Base-by-base conservation (phyloP, 164 flowering plant genomes). In the Sedum album region DNA sequence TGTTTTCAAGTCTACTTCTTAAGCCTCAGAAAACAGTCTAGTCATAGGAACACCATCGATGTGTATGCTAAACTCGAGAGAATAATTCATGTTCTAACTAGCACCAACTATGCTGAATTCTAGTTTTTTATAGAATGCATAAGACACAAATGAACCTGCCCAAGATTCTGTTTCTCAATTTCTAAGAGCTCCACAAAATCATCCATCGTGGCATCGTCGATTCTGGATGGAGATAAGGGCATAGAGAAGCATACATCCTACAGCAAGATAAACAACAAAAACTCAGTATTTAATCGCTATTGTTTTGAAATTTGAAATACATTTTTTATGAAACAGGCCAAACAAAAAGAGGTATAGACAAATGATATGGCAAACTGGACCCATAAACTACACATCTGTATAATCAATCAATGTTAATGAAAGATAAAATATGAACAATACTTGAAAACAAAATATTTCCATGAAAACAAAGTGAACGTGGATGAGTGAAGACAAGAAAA, bases 181-280 rank as follows among this genome's bases (percentile, higher is more conserved):
- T 95, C 96, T 53, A 89, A 84, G 23, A 95, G 93, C 78, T 89
- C 97, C 68, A 85, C 87, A 53, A 95, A 80, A 75, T 90, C 99
- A 73, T 95, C 98, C 48, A 82, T 74, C 38, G 38, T 35, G 38
- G 5, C 38, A 3, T 90, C 82, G 70, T 90, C 99, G 31, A 85
- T 83, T 75, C 89, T 80, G 53, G 86, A 81, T 67, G 49, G 79
- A 73, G 93, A 89, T 71, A 89, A 86, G 76, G 99, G 98, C 98
- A 92, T 92, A 46, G 93, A 78, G 75, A 86, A 95, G 76, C 75
- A 75, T 44, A 92, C 77, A 79, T 86, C 96, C 97, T 95, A 65
- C 18, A 21, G 30, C 6, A 15, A 36, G 31, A 28, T 18, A 57
- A 35, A 35, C 38, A 35, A 35, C 3, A 57, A 57, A 44, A 44